Percentiles rank a stretch among this genome's conserved stretches.
phyloP scores from a whole-genome alignment of 345 rosid genomes.

The Melaleuca quinquenervia region DNA sequence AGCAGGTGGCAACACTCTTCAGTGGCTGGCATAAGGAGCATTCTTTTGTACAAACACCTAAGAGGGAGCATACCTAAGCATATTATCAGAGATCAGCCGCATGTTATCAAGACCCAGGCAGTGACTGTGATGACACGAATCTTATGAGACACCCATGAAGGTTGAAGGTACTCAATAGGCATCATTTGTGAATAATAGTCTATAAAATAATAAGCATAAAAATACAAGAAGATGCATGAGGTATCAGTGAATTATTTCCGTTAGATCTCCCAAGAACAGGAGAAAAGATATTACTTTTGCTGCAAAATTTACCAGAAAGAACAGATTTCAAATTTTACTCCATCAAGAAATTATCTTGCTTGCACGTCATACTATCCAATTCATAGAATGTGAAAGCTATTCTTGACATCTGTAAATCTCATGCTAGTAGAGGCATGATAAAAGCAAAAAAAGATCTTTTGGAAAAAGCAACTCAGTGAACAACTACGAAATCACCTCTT shows the following conservation, averaged over 20 bases:
- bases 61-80: background rate
- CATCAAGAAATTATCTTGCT: background rate
- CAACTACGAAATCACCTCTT: background rate
- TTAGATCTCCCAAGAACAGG: background rate
- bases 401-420: background rate
- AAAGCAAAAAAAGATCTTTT: background rate
- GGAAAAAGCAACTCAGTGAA: background rate
- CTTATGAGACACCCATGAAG: background rate
- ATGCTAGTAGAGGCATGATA: background rate
- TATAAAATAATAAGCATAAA: background rate
- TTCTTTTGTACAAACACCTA: background rate
- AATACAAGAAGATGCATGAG: background rate
- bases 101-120: background rate
- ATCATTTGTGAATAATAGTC: background rate
- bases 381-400: background rate
- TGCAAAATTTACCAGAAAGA: background rate
- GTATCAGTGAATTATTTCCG: background rate
- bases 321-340: background rate
- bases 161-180: background rate
- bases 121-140: background rate
- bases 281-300: background rate
- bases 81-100: background rate
- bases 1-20: background rate
- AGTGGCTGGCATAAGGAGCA: background rate
- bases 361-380: background rate